phyloP scores from a whole-genome alignment of 805 yeast species.

The Kluyveromyces aestuarii region DNA sequence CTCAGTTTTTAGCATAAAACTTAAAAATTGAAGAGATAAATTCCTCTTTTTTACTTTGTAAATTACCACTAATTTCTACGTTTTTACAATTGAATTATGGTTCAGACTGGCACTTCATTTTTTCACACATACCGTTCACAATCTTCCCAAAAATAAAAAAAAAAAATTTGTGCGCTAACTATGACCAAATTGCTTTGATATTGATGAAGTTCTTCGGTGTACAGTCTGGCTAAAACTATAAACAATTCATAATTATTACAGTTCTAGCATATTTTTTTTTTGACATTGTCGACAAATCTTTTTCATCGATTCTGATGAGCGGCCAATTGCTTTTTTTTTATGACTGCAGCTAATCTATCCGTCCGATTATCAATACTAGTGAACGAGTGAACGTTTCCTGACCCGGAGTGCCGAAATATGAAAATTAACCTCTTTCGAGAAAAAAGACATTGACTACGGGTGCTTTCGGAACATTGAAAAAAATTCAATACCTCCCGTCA shows the following conservation, averaged over 20 bases:
- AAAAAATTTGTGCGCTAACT: too few species aligned
- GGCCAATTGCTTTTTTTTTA: background rate
- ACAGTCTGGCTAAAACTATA: background rate
- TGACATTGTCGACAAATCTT: too few species aligned
- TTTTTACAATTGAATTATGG: background rate
- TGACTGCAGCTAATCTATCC: background rate
- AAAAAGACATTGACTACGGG: background rate
- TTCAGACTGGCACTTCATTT: background rate
- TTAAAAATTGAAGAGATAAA: too few species aligned
- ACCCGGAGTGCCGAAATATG: background rate
- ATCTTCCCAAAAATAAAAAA: background rate
- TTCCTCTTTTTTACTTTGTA: background rate
- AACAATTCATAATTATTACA: background rate
- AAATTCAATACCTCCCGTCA: background rate
- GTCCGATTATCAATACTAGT: background rate
- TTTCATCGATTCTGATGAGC: too few species aligned
- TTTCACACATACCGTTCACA: background rate
- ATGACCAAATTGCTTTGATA: background rate
- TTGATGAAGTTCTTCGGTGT: background rate
- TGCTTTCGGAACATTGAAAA: background rate
- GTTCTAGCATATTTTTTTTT: background rate
- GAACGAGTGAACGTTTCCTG: background rate
- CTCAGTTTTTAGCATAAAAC: background rate
- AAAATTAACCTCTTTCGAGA: background rate
- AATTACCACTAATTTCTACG: background rate